Conservation (phyloP, 176 grass and related monocot genomes). For the Triticum turgidum region DNA sequence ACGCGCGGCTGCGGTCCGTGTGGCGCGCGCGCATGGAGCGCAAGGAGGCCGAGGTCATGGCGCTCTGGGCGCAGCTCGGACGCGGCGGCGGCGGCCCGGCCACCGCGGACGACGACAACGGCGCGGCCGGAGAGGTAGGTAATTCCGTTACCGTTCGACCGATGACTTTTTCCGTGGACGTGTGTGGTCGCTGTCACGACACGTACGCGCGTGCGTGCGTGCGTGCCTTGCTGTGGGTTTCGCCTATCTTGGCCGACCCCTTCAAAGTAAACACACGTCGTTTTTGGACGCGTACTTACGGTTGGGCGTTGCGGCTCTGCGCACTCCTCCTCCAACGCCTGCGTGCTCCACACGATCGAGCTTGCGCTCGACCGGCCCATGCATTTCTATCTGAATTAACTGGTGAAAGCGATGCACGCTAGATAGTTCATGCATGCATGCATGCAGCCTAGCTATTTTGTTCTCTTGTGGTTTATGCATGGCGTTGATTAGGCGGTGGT, state of each 20-base stretch:
- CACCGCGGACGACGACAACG: background rate
- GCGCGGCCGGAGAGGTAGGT: slow-evolving; percentile 35
- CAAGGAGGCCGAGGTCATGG: slow-evolving; percentile 67
- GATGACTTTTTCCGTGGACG: background rate
- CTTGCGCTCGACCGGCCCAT: background rate
- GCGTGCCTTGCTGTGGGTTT: background rate
- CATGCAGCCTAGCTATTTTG: background rate
- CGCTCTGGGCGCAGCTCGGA: slow-evolving; percentile 53
- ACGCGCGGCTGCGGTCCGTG: slow-evolving; percentile 54
- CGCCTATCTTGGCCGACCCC: background rate
- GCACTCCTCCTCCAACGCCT: no score
- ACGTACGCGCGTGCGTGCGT: slow-evolving; percentile 15
- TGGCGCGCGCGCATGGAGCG: slow-evolving; percentile 55
- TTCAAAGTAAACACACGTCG: background rate
- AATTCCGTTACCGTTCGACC: slow-evolving; percentile 15
- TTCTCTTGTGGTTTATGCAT: background rate
- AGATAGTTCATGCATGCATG: no score
- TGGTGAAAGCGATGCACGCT: no score
- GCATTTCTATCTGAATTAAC: background rate
- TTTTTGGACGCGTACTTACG: background rate
- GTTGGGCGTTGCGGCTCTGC: no score
- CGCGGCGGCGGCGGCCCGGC: background rate
- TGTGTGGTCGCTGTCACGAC: slow-evolving; percentile 23
- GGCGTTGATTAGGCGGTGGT: background rate
- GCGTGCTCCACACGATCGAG: no score